Percentiles rank a stretch among this genome's conserved stretches.
Evolutionary conservation across 2,329 filamentous ascomycete species (phyloP).

Genomic region (Stagonosporopsis rhizophila): DNA sequence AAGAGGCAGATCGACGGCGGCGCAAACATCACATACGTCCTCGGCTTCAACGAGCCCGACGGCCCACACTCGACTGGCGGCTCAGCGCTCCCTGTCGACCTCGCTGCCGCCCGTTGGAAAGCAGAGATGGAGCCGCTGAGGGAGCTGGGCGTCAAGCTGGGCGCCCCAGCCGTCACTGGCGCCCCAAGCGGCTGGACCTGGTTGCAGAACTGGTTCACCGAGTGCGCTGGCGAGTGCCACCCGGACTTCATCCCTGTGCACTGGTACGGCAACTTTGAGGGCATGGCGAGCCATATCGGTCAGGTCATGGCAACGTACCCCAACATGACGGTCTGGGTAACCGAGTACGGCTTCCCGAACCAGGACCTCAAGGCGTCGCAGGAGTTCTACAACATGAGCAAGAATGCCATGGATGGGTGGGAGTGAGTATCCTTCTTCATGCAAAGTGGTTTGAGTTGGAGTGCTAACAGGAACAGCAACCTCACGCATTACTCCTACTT

Average conservation of each 20-base stretch:
- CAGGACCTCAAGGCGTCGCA: conserved; percentile 65
- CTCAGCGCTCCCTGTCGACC: conserved; percentile 64
- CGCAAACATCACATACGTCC: conserved; percentile 69
- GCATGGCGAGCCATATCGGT: conserved; percentile 71
- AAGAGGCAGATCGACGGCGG: conserved; percentile 60
- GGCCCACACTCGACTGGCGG: conserved; percentile 64
- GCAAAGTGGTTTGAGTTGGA: background rate
- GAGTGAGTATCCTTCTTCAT: conserved; percentile 48
- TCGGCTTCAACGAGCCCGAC: conserved; percentile 85
- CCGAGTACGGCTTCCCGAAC: conserved; percentile 72
- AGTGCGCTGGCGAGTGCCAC: conserved; percentile 58
- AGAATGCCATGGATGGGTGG: conserved; percentile 71
- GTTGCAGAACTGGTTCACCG: conserved; percentile 70
- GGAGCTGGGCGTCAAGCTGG: conserved; percentile 68
- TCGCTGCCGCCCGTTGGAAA: conserved; percentile 74
- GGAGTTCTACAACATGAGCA: conserved; percentile 70
- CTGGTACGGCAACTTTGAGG: conserved; percentile 70
- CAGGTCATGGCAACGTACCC: conserved; percentile 59
- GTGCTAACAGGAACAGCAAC: conserved; percentile 46
- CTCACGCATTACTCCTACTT: conserved; percentile 77
- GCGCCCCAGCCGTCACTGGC: conserved; percentile 74
- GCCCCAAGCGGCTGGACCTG: conserved; percentile 67
- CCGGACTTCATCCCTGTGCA: conserved; percentile 61
- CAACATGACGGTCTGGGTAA: conserved; percentile 74
- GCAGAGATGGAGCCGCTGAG: conserved; percentile 73